Evolutionary conservation across 179 eudicot species (phyloP).

Genomic region (Beta lomatogona): DNA sequence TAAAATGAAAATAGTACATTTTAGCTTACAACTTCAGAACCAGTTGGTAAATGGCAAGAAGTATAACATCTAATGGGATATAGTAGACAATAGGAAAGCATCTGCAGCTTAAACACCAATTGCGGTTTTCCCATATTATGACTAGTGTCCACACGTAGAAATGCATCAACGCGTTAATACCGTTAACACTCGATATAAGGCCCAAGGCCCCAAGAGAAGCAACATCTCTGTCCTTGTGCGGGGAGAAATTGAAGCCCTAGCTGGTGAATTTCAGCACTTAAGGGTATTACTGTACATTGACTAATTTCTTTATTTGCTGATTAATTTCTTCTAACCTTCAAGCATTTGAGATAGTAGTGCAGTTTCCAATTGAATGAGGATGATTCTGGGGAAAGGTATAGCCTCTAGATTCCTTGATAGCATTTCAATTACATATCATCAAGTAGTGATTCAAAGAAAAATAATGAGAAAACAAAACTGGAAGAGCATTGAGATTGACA

Average conservation of each 20-base stretch:
- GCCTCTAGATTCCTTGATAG: no score
- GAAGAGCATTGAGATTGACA: not conserved
- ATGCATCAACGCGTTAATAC: no score
- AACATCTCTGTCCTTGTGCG: no score
- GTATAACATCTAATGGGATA: not conserved
- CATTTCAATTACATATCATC: not conserved
- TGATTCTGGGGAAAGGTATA: not conserved
- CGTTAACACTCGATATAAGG: no score
- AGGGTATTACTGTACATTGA: not conserved
- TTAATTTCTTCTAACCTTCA: not conserved
- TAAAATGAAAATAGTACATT: not conserved
- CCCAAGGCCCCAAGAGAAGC: no score
- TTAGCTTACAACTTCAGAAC: not conserved
- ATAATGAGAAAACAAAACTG: not conserved
- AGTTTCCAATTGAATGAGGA: not conserved
- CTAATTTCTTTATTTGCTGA: no score
- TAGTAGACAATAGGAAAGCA: not conserved
- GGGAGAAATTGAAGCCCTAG: no score
- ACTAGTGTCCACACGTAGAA: not conserved
- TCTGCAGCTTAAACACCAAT: not conserved
- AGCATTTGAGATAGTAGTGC: not conserved
- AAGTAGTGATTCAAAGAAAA: not conserved
- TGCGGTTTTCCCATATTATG: not conserved
- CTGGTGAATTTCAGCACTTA: not conserved
- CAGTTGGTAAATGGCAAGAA: not conserved